Evolutionary conservation across 352 stramenopile genomes (phyloP), one percentile per base, ranked within the genome.

Genomic region (Globisporangium barbulae): DNA sequence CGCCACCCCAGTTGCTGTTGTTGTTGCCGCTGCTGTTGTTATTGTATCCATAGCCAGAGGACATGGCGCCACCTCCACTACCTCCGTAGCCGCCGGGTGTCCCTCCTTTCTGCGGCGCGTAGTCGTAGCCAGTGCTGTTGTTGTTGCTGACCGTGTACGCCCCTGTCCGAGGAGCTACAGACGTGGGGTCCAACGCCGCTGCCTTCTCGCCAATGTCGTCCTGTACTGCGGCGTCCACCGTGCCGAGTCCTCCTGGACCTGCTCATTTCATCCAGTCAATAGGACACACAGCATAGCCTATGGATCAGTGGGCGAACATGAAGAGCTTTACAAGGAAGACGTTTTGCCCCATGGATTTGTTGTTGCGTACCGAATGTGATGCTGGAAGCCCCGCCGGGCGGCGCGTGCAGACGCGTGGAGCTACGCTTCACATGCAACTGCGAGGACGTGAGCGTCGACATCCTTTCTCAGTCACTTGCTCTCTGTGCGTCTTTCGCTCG

Each of bases 361-460:
- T 59, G 45, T 19, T n/a, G 17, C 30, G 56, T 65, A 90, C 79
- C 84, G 50, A 93, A 93, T 12, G 78, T 79, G 61, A 93, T 80
- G 57, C 74, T 88, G 42, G 84, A 93, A 28, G 59, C 72, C 3
- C 81, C 84, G 21, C 84, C 81, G 10, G 81, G 84, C 1, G 84
- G 84, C 8, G 81, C 84, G 47, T 91, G 84, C 6, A 90, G 79
- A 12, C 84, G 70, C 28, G 84, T 93, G 35, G 84, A 91, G 76
- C 84, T 93, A 55, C 81, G 82, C 65, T 90, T 90, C 28, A 93
- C 73, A 63, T 88, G 70, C 45, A 93, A 67, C 64, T 93, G 73
- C 44, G 84, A 76, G 21, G 84, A 93, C 59, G 79, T 93, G 52
- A 93, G 75, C 65, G 84, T 91, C 58, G 84, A 91, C 84, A 93